Evolutionary conservation across 1,284 basidiomycete genomes (phyloP).

Genomic region (Wallemia hederae): DNA sequence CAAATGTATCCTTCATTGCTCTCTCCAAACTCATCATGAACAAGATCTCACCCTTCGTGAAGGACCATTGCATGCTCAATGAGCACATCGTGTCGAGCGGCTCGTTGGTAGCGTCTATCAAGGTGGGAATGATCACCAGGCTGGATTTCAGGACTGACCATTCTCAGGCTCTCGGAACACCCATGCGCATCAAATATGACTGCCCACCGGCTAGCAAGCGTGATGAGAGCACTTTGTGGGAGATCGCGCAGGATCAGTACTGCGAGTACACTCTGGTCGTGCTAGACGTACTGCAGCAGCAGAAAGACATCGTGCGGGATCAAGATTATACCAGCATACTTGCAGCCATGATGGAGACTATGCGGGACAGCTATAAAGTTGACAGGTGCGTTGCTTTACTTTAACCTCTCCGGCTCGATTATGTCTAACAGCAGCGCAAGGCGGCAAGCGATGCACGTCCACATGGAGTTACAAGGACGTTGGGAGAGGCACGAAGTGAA

Average conservation of each 20-base stretch:
- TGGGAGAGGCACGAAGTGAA: background rate
- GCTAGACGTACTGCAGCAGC: constrained; percentile 7
- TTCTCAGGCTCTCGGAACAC: constrained; percentile 48
- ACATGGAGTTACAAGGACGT: background rate
- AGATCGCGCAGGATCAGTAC: constrained; percentile 28
- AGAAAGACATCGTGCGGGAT: background rate
- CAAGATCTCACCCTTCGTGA: background rate
- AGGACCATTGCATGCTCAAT: background rate
- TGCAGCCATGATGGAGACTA: background rate
- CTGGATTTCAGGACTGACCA: background rate
- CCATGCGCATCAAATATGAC: constrained; percentile 78
- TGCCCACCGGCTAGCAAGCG: constrained; percentile 65
- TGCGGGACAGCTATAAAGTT: background rate
- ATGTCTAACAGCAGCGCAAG: background rate
- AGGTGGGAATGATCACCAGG: background rate
- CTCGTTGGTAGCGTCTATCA: background rate
- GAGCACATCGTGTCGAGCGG: background rate
- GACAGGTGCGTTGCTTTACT: background rate
- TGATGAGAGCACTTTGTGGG: constrained; percentile 63
- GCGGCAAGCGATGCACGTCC: background rate
- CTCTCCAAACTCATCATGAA: background rate
- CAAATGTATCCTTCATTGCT: background rate
- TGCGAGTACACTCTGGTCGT: background rate
- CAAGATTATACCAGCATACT: background rate
- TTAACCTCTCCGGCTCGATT: background rate